These are phyloP conservation scores for Blastomyces percursus DNA, from an alignment of 2,329 filamentous ascomycete species.

Conservation along the genomic window DNA sequence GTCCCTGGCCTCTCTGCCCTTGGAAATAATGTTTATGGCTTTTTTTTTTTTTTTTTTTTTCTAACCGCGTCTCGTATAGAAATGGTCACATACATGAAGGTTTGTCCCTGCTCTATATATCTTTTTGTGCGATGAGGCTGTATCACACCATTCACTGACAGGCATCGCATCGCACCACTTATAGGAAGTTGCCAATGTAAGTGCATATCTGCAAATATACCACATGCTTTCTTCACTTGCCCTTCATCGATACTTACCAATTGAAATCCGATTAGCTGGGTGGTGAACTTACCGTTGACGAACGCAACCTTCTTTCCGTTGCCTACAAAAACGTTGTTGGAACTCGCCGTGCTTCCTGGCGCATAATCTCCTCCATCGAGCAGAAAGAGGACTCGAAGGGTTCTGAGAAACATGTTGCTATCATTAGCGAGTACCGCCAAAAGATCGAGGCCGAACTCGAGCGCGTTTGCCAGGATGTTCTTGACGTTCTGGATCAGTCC, in stretches of 20 bases:
- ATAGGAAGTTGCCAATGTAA: conserved; percentile 88
- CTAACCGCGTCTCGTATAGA: conserved; percentile 41
- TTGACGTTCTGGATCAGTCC: conserved; percentile 84
- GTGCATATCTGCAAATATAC: conserved; percentile 14
- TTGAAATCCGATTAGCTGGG: conserved; percentile 41
- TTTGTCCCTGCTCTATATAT: conserved; percentile 29
- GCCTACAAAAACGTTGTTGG: conserved; percentile 99
- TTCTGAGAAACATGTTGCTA: conserved; percentile 82
- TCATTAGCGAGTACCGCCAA: conserved; percentile 93
- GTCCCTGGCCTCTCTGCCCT: conserved; percentile 19
- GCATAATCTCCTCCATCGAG: conserved; percentile 99
- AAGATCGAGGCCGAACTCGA: conserved; percentile 98
- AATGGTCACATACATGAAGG: conserved; percentile 99
- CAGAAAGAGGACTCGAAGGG: conserved; percentile 99
- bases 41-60: conserved; percentile 11
- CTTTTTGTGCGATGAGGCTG: neutral
- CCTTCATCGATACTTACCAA: conserved; percentile 19
- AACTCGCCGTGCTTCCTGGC: conserved; percentile 95
- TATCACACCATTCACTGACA: neutral
- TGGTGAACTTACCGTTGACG: conserved; percentile 57
- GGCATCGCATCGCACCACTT: neutral
- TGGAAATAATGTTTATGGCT: conserved; percentile 7
- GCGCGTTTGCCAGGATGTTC: conserved; percentile 96
- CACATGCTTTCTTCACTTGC: conserved; percentile 10
- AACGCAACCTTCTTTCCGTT: conserved; percentile 88